Evolutionary conservation across 2,329 filamentous ascomycete species (phyloP).

Genomic region (Penicillium sp.): DNA sequence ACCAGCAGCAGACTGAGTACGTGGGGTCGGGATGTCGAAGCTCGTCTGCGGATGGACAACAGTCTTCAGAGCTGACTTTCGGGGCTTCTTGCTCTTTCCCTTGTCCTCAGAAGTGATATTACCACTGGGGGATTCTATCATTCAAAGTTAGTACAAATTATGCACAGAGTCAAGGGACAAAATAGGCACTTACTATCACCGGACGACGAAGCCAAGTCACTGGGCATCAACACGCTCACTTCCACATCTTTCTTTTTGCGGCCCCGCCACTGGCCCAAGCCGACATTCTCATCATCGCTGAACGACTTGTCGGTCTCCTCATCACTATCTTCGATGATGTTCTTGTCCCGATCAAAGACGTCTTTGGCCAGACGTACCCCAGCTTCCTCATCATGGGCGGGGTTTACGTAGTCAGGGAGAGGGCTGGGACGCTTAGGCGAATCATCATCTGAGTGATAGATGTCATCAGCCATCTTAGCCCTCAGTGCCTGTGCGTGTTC

Average conservation of each 20-base stretch:
- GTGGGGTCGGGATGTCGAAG: conserved; percentile 62
- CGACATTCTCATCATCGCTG: conserved; percentile 58
- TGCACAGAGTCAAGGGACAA: background rate
- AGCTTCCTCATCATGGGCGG: conserved; percentile 26
- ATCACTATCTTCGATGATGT: conserved; percentile 61
- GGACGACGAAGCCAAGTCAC: conserved; percentile 57
- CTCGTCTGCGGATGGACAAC: conserved; percentile 76
- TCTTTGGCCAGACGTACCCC: conserved; percentile 62
- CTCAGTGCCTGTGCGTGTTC: conserved; percentile 53
- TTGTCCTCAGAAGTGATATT: conserved; percentile 32
- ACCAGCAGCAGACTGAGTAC: conserved; percentile 50
- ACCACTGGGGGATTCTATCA: conserved; percentile 7
- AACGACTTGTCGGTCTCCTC: conserved; percentile 52
- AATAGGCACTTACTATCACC: conserved; percentile 59
- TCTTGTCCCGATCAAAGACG: conserved; percentile 62
- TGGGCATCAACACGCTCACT: conserved; percentile 26
- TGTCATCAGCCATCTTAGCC: conserved; percentile 64
- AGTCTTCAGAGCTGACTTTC: conserved; percentile 38
- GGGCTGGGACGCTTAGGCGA: conserved; percentile 59
- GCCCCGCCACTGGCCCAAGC: conserved; percentile 25
- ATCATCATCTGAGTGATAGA: conserved; percentile 66
- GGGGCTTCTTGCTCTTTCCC: conserved; percentile 37
- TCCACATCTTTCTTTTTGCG: conserved; percentile 28
- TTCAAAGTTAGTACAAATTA: conserved; percentile 3
- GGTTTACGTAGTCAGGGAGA: conserved; percentile 59